Percentiles rank a stretch among this genome's conserved stretches.
Evolutionary conservation across 805 yeast species (phyloP).

Genomic region (Ogataea kodamae): DNA sequence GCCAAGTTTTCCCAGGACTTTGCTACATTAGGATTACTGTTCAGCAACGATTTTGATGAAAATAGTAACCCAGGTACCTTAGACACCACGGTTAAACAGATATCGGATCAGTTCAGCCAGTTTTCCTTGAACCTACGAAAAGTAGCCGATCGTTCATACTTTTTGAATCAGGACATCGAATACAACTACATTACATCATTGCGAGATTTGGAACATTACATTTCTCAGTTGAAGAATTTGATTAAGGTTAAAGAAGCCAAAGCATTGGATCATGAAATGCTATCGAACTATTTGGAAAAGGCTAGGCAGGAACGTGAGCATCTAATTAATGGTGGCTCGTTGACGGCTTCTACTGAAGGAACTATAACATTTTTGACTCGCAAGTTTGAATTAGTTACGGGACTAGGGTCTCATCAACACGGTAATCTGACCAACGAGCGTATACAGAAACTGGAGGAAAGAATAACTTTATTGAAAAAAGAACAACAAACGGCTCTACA

Average conservation of each 20-base stretch:
- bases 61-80: slow-evolving; percentile 22
- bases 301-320: slow-evolving; percentile 58
- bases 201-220: slow-evolving; percentile 83
- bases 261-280: slow-evolving; percentile 84
- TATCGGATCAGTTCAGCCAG: slow-evolving; percentile 32
- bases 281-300: slow-evolving; percentile 72
- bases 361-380: slow-evolving; percentile 36
- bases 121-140: slow-evolving; percentile 40
- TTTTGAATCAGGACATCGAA: slow-evolving; percentile 51
- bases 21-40: slow-evolving; percentile 50
- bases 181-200: slow-evolving; percentile 77
- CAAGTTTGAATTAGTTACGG: slow-evolving; percentile 48
- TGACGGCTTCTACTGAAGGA: slow-evolving; percentile 36
- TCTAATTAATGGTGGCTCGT: slow-evolving; percentile 34
- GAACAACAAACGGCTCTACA: slow-evolving; percentile 44
- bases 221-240: slow-evolving; percentile 58
- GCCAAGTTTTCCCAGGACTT: slow-evolving; percentile 68
- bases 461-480: slow-evolving; percentile 41
- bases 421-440: slow-evolving; percentile 43
- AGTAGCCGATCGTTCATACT: slow-evolving; percentile 27
- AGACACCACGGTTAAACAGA: slow-evolving; percentile 21
- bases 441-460: slow-evolving; percentile 37
- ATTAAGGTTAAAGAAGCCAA: slow-evolving; percentile 86
- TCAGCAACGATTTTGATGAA: slow-evolving; percentile 34
- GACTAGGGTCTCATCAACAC: slow-evolving; percentile 37